Base-by-base conservation (phyloP, 805 yeast genomes). In the Wickerhamomyces bovis region DNA sequence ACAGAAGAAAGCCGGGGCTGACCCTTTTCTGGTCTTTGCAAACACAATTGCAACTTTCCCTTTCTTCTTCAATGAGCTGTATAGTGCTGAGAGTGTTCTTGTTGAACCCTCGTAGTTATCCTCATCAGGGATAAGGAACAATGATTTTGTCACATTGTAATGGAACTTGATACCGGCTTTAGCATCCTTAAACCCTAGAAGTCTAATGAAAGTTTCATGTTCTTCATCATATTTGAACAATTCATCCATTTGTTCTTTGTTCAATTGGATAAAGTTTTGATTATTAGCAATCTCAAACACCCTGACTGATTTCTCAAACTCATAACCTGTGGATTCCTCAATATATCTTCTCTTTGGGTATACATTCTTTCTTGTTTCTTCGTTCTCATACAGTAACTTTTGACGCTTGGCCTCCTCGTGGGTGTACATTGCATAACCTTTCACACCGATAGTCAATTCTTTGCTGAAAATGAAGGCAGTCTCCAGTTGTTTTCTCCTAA, bases 51-150 rank as follows among this genome's bases (percentile, higher is more conserved):
- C 94, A 55, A 75, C 80, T 55, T 76, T 76, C 2, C 71, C 57
- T 38, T 73, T 68, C 41, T 71, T 71, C 5, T 66, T 60, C 64
- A 94, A 65, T 3, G 81, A 73, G 47, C 78, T 80, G 58, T 79
- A 86, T 12, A 92, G 64, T 0, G 89, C 75, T 1, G 86, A 71
- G 56, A 89, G 76, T 0, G 92, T 83, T 26, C 77, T 67, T 22
- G 73, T 68, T 1, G 96, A 85, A 22, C 90, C 86, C 22, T 72
- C 64, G 49, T 69, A 77, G 0, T 73, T 72, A 1, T 76, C 78
- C 20, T 75, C 79, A 57, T 83, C 82, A 0, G 95, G 89, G 8
- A 83, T 78, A 0, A 92, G 63, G 53, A 89, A 83, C 2, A 73
- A 56, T 0, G 95, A 75, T 5, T 79, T 75, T 2, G 73, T 66